These are phyloP conservation scores for Coccomyxa sp. DNA, from an alignment of 139 green algal species.

Conservation along the genomic window DNA sequence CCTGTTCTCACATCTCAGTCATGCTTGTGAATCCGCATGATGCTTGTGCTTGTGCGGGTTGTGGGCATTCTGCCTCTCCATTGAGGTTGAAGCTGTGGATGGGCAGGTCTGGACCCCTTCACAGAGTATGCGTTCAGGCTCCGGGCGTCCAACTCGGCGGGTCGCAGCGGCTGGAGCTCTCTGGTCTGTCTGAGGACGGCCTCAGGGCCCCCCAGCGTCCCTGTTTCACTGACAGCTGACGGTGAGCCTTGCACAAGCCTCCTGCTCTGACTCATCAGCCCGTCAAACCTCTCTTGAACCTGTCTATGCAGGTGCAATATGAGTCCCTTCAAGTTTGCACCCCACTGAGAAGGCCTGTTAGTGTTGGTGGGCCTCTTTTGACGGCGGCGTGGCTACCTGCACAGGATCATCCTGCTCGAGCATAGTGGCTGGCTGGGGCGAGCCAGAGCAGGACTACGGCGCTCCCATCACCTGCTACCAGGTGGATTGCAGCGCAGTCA, in stretches of 20 bases:
- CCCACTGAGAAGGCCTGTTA: not conserved
- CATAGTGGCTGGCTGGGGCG: slow-evolving; percentile 32
- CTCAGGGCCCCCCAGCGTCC: slow-evolving; percentile 24
- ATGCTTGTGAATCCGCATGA: too few relatives aligned
- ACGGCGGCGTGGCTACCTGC: not conserved
- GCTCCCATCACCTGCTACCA: slow-evolving; percentile 41
- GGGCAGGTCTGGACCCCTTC: slow-evolving; percentile 36
- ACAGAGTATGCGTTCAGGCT: slow-evolving; percentile 46
- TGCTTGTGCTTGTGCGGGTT: too few relatives aligned
- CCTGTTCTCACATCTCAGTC: too few relatives aligned
- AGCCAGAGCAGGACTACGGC: slow-evolving; percentile 40
- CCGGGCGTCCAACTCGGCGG: slow-evolving; percentile 40
- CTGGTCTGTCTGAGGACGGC: not conserved
- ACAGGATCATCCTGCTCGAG: slow-evolving; percentile 9
- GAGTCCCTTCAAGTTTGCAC: not conserved
- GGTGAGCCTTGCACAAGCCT: not conserved
- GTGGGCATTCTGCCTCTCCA: too few relatives aligned
- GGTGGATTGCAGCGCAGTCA: slow-evolving; percentile 32
- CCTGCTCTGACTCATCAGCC: not conserved
- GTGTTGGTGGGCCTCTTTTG: not conserved
- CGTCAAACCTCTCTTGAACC: not conserved
- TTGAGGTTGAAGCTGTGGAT: too few relatives aligned
- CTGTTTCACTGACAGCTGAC: slow-evolving; percentile 6
- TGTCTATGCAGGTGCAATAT: not conserved
- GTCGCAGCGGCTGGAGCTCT: slow-evolving; percentile 37